Evolutionary conservation across 2,329 filamentous ascomycete species (phyloP).

Genomic region (Acrocalymma vagum): DNA sequence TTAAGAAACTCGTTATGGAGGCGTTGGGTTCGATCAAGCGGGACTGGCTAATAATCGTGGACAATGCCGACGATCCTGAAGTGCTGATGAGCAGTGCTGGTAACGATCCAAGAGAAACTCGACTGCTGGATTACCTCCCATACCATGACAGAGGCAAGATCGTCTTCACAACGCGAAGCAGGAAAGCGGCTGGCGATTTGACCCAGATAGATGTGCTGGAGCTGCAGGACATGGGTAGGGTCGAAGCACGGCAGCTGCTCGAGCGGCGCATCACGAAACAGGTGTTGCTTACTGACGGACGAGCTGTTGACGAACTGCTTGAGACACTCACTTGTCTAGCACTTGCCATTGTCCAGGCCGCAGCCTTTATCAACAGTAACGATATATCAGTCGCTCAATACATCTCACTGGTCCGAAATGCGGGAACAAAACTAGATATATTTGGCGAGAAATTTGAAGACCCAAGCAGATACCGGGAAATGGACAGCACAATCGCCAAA

Average conservation of each 20-base stretch:
- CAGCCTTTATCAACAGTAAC: slow-evolving; percentile 42
- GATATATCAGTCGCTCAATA: slow-evolving; percentile 8
- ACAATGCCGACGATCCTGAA: slow-evolving; percentile 53
- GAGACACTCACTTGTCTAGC: slow-evolving; percentile 20
- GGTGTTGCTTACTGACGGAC: slow-evolving; percentile 4
- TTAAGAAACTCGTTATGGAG: slow-evolving; percentile 44
- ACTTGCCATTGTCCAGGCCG: slow-evolving; percentile 22
- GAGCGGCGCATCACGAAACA: neutral
- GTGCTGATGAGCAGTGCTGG: slow-evolving; percentile 28
- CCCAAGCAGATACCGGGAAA: slow-evolving; percentile 30
- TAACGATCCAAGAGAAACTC: neutral
- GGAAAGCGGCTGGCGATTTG: slow-evolving; percentile 9
- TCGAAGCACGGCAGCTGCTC: slow-evolving; percentile 25
- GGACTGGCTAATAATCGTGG: slow-evolving; percentile 52
- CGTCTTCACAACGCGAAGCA: slow-evolving; percentile 30
- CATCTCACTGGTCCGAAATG: slow-evolving; percentile 15
- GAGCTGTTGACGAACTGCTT: slow-evolving; percentile 28
- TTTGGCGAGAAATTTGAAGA: slow-evolving; percentile 43
- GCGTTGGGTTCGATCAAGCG: slow-evolving; percentile 29
- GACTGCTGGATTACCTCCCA: slow-evolving; percentile 37
- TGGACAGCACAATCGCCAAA: slow-evolving; percentile 40
- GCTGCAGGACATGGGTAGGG: slow-evolving; percentile 33
- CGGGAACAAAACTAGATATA: slow-evolving; percentile 35
- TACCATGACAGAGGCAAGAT: slow-evolving; percentile 32
- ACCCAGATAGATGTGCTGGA: slow-evolving; percentile 18